Conservation (phyloP, 2,329 filamentous ascomycete genomes). For the Beauveria scarabaeidicola region DNA sequence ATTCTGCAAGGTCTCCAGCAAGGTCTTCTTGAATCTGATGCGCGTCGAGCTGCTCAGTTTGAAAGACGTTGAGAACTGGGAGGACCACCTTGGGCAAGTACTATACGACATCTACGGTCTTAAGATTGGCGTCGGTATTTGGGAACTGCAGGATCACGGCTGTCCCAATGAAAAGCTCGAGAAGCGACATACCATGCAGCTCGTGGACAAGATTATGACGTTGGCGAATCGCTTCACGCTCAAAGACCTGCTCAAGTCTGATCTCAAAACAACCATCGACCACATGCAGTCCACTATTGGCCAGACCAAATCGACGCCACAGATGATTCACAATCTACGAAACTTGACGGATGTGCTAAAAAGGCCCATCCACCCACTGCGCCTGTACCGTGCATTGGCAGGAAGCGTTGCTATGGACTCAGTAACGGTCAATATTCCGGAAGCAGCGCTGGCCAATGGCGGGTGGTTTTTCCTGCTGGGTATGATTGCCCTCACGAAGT, state of each 20-base stretch:
- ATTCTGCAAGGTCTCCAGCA: slow-evolving; percentile 77
- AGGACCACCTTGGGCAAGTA: slow-evolving; percentile 78
- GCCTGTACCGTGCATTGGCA: slow-evolving; percentile 70
- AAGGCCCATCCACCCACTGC: slow-evolving; percentile 71
- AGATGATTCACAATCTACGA: slow-evolving; percentile 79
- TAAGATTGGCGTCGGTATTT: slow-evolving; percentile 61
- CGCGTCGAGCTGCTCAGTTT: slow-evolving; percentile 75
- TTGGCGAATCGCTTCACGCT: slow-evolving; percentile 78
- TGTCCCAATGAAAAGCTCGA: slow-evolving; percentile 73
- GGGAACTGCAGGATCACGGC: slow-evolving; percentile 67
- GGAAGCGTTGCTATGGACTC: slow-evolving; percentile 70
- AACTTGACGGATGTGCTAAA: slow-evolving; percentile 76
- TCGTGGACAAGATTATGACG: slow-evolving; percentile 75
- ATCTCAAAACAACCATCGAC: slow-evolving; percentile 83
- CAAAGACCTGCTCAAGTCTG: slow-evolving; percentile 85
- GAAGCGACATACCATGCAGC: slow-evolving; percentile 66
- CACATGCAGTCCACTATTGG: slow-evolving; percentile 86
- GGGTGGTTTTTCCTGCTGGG: slow-evolving; percentile 92
- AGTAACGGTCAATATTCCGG: slow-evolving; percentile 57
- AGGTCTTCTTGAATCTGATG: slow-evolving; percentile 81
- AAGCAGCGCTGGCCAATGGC: slow-evolving; percentile 65
- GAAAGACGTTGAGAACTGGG: slow-evolving; percentile 69
- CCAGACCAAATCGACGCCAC: slow-evolving; percentile 65
- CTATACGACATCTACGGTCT: slow-evolving; percentile 76
- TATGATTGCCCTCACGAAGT: slow-evolving; percentile 80